phyloP scores from a whole-genome alignment of 2,329 filamentous ascomycete genomes.

The Tolypocladium amazonense region DNA sequence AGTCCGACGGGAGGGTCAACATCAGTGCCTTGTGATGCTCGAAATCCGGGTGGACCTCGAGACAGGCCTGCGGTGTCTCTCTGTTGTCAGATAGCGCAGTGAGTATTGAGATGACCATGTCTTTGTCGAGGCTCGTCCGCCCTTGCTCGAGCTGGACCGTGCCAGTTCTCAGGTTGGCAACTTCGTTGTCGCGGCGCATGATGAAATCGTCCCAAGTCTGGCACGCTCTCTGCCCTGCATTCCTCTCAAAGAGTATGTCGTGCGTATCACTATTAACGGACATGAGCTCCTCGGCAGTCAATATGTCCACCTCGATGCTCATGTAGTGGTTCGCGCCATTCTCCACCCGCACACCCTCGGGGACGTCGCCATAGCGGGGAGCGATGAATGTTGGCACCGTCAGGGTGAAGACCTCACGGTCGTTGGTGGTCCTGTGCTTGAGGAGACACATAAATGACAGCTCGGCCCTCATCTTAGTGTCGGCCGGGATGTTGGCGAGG shows the following conservation, averaged over 20 bases:
- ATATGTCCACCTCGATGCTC: neutral
- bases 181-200: constrained; percentile 2
- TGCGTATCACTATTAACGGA: neutral
- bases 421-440: constrained; percentile 1
- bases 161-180: neutral
- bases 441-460: constrained; percentile 5
- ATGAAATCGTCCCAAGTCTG: constrained; percentile 4
- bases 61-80: constrained; percentile 1
- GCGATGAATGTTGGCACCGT: constrained; percentile 6
- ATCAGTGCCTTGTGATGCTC: constrained; percentile 2
- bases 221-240: neutral
- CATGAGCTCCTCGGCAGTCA: neutral
- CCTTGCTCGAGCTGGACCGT: constrained; percentile 2
- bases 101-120: constrained; percentile 3
- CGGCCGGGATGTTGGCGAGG: constrained; percentile 5
- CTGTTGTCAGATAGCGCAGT: neutral
- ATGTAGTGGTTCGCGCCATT: neutral
- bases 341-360: neutral
- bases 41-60: constrained; percentile 2
- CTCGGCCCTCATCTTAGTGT: constrained; percentile 4
- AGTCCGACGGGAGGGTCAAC: constrained; percentile 1
- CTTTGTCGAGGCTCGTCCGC: constrained; percentile 1
- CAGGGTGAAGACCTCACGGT: constrained; percentile 2
- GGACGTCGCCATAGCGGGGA: constrained; percentile 2
- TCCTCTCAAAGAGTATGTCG: constrained; percentile 1